phyloP scores from a whole-genome alignment of 139 green algal species.

The Pseudopediastrum boryanum region DNA sequence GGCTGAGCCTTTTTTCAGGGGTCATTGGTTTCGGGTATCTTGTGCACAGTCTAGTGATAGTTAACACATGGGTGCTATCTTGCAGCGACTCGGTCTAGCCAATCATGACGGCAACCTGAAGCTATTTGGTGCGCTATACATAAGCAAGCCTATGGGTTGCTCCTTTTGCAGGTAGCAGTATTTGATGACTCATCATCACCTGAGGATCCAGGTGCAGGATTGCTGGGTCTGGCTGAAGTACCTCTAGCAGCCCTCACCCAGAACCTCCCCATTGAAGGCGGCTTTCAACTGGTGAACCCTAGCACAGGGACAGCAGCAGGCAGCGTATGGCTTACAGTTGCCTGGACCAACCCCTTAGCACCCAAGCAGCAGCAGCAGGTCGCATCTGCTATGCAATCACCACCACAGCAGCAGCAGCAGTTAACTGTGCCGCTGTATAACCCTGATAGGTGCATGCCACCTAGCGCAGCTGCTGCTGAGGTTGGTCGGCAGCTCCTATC shows the following conservation, averaged over 20 bases:
- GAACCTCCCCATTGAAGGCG: slow-evolving; percentile 4
- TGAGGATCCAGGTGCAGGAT: background rate
- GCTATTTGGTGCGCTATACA: too few relatives aligned
- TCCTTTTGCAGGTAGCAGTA: slow-evolving; percentile 18
- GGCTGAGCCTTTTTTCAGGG: background rate
- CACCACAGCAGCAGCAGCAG: too few relatives aligned
- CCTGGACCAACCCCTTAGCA: background rate
- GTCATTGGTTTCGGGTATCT: background rate
- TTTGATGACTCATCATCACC: slow-evolving; percentile 25
- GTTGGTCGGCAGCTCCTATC: too few relatives aligned
- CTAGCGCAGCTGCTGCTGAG: too few relatives aligned
- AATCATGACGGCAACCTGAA: too few relatives aligned
- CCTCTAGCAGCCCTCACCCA: slow-evolving; percentile 8
- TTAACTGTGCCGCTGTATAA: too few relatives aligned
- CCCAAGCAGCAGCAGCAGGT: too few relatives aligned
- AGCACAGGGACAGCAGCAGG: background rate
- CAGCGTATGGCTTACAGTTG: background rate
- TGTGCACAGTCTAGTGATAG: background rate
- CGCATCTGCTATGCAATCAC: too few relatives aligned
- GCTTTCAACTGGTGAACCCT: background rate
- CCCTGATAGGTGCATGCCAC: too few relatives aligned
- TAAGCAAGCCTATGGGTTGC: too few relatives aligned
- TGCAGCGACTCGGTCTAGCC: too few relatives aligned
- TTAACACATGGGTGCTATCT: background rate
- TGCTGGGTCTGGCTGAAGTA: slow-evolving; percentile 6